Base-by-base conservation (phyloP, 495 filamentous ascomycete genomes). In the Xylaria palmicola region DNA sequence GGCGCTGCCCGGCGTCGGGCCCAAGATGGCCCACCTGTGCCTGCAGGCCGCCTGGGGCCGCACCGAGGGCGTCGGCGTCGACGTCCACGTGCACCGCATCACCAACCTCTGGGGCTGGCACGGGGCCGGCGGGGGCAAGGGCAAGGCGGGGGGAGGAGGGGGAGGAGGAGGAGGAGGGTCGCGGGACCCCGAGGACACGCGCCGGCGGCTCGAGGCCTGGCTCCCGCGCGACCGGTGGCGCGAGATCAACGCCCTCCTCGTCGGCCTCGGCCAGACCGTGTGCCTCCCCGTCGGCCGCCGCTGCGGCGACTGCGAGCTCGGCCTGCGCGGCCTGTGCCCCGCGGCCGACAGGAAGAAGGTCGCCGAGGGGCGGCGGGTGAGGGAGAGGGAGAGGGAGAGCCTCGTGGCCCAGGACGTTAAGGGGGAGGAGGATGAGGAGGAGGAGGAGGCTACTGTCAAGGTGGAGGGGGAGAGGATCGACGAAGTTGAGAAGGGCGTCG, bases 21-120 rank as follows among this genome's bases (percentile, higher is more conserved):
- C 94, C 6, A 98, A 98, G 76, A 98, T 98, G 93, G 94, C 90
- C 19, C 92, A 95, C 68, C 82, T 98, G 4, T 96, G 91, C 73
- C 84, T 98, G 83, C 88, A 77, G 10, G 83, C 76, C 6, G 84
- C 84, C 3, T 88, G 86, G 86, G 76, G 74, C 54, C 70, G 79
- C 24, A 80, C 80, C 6, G 79, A 84, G 57, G 86, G 86, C 0
- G 85, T 89, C 60, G 86, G 86, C 24, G 86, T 88, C 32, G 86
- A 89, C 72, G 85, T 88, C 32, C 85, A 88, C 65, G 85, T 88
- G 10, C 85, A 98, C 73, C 87, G 94, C 29, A 96, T 98, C 67
- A 92, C 92, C 44, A 98, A 98, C 77, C 77, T 96, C 26, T 98
- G 93, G 94, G 89, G 90, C 7, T 98, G 94, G 94, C 80, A 93